Conservation (phyloP, 495 filamentous ascomycete species). For the Podospora fimiseda region DNA sequence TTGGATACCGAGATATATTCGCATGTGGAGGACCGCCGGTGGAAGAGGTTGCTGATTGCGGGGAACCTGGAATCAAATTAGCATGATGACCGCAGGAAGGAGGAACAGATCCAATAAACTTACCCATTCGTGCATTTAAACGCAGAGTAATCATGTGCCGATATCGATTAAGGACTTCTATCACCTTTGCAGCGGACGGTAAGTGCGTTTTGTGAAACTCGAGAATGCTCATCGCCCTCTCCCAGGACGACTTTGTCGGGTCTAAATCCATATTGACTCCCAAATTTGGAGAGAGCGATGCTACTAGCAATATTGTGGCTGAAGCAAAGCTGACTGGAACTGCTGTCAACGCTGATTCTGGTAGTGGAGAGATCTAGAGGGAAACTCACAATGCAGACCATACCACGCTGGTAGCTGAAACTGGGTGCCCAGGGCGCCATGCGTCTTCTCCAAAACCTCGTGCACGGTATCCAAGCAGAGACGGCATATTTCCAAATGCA, state of each 20-base stretch:
- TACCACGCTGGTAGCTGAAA: constrained; percentile 9
- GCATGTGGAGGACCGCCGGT: not conserved
- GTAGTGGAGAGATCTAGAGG: not conserved
- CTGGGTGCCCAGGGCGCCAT: constrained; percentile 1
- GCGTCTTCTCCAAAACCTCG: constrained; percentile 15
- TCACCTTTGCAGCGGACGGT: constrained; percentile 9
- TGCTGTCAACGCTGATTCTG: not conserved
- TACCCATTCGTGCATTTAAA: not conserved
- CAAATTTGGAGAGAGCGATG: constrained; percentile 8
- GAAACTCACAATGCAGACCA: constrained; percentile 18
- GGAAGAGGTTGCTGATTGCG: not conserved
- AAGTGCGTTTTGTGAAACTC: constrained; percentile 8
- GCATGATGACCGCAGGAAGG: not conserved
- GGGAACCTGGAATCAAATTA: not conserved
- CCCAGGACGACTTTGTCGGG: constrained; percentile 13
- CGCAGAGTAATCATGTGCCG: constrained; percentile 1
- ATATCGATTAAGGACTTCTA: constrained; percentile 9
- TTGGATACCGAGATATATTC: not conserved
- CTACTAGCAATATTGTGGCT: constrained; percentile 13
- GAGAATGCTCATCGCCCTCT: constrained; percentile 14
- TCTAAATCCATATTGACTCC: constrained; percentile 11
- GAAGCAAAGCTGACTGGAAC: constrained; percentile 18
- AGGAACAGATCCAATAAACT: not conserved
- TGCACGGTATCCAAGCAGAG: constrained; percentile 15
- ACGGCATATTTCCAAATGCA: constrained; percentile 14